Evolutionary conservation across 2,329 filamentous ascomycete genomes (phyloP).

Genomic region (Onygenales sp.): DNA sequence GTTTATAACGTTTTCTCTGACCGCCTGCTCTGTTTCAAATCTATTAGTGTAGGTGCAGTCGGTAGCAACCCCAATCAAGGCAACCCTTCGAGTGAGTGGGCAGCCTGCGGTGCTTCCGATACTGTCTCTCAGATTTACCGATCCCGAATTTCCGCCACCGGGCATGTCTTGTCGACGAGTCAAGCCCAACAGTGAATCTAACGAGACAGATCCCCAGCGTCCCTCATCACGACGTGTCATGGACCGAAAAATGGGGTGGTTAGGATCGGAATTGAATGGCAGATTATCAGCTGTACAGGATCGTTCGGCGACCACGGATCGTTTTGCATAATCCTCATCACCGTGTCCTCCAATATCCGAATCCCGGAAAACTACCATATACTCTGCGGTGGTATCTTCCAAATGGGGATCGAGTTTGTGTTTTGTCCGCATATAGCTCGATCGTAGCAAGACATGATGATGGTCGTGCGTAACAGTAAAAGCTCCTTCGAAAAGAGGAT

Average conservation of each 20-base stretch:
- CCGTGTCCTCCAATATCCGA: conserved; percentile 60
- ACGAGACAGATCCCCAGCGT: conserved; percentile 51
- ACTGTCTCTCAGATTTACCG: conserved; percentile 62
- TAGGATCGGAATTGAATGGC: conserved; percentile 63
- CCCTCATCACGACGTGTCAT: conserved; percentile 40
- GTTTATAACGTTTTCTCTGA: conserved; percentile 65
- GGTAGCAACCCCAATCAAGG: conserved; percentile 81
- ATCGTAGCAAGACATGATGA: conserved; percentile 73
- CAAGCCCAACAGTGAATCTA: conserved; percentile 58
- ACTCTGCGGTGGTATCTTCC: conserved; percentile 50
- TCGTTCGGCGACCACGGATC: conserved; percentile 37
- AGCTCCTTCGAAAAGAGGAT: conserved; percentile 80
- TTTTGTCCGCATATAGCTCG: conserved; percentile 64
- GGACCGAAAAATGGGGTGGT: conserved; percentile 51
- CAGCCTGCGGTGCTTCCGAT: conserved; percentile 82
- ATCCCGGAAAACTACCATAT: conserved; percentile 86
- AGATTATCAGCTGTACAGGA: conserved; percentile 68
- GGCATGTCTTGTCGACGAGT: conserved; percentile 56
- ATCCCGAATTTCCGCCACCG: conserved; percentile 58
- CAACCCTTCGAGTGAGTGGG: conserved; percentile 80
- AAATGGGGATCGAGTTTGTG: conserved; percentile 62
- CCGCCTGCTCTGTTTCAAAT: conserved; percentile 53
- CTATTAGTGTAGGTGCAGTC: conserved; percentile 78
- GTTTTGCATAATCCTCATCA: conserved; percentile 58
- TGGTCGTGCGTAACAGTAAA: conserved; percentile 74